phyloP scores from a whole-genome alignment of 352 stramenopile species.

The Pilasporangium apinafurcum region DNA sequence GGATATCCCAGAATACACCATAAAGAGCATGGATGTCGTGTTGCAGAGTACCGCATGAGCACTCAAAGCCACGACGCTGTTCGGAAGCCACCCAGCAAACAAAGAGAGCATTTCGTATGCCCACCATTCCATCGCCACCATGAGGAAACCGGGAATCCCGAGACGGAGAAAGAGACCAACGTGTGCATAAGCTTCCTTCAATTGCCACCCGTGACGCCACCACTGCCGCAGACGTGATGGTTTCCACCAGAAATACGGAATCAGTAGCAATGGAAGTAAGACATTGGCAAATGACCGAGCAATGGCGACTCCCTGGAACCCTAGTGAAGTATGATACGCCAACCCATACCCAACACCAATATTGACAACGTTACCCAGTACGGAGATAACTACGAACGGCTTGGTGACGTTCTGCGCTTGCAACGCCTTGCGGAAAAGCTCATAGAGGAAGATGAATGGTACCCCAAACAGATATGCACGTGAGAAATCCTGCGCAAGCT shows the following conservation, averaged over 20 bases:
- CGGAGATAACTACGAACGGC: conserved; percentile 51
- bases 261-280: conserved; percentile 35
- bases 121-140: conserved; percentile 81
- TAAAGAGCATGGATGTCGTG: conserved; percentile 55
- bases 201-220: conserved; percentile 44
- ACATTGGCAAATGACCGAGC: conserved; percentile 54
- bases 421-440: conserved; percentile 65
- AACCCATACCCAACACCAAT: conserved; percentile 62
- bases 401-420: conserved; percentile 68
- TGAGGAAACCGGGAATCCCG: conserved; percentile 35
- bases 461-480: conserved; percentile 64
- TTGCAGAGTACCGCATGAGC: conserved; percentile 74
- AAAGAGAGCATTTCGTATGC: conserved; percentile 70
- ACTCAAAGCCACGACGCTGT: conserved; percentile 68
- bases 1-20: conserved; percentile 60
- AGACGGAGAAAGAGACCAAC: conserved; percentile 50
- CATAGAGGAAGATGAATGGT: conserved; percentile 72
- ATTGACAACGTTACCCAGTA: conserved; percentile 56
- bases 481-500: conserved; percentile 48
- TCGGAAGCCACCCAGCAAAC: conserved; percentile 54
- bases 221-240: conserved; percentile 20
- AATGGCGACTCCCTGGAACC: conserved; percentile 66
- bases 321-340: conserved; percentile 53
- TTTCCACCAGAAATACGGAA: conserved; percentile 42
- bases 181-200: conserved; percentile 26